These are phyloP conservation scores for Wakefieldia striispora DNA, from an alignment of 768 basidiomycete species.

Conservation along the genomic window DNA sequence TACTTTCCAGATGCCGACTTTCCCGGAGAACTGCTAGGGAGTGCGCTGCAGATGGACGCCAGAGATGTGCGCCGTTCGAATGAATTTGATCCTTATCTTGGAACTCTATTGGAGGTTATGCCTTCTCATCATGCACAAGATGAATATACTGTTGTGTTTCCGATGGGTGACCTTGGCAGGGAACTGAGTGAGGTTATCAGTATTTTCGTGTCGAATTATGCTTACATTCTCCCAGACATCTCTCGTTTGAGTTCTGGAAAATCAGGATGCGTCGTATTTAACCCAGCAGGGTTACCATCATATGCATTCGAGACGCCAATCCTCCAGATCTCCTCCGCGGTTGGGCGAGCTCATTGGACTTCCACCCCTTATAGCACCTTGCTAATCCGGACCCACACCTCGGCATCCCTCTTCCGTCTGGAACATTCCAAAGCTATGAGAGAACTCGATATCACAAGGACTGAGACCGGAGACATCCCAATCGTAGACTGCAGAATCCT, in stretches of 20 bases:
- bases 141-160: conserved; percentile 48
- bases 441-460: conserved; percentile 37
- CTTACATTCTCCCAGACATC: conserved; percentile 41
- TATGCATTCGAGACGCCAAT: conserved; percentile 66
- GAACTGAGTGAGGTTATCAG: conserved; percentile 54
- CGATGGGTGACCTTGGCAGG: conserved; percentile 56
- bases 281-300: conserved; percentile 40
- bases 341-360: conserved; percentile 13
- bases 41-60: conserved; percentile 50
- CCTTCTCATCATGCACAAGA: conserved; percentile 26
- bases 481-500: conserved; percentile 49
- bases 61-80: conserved; percentile 33
- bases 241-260: conserved; percentile 36
- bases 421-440: conserved; percentile 27
- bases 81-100: conserved; percentile 55
- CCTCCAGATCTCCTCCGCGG: conserved; percentile 51
- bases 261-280: conserved; percentile 19
- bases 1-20: conserved; percentile 73
- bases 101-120: conserved; percentile 50
- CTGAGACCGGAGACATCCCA: conserved; percentile 40
- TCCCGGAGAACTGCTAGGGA: conserved; percentile 61
- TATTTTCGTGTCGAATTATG: neutral
- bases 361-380: conserved; percentile 18
- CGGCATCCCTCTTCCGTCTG: conserved; percentile 40
- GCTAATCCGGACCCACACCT: conserved; percentile 46